Percentiles rank a stretch among this genome's conserved stretches.
These are phyloP conservation scores for Picea glauca DNA, from an alignment of 75 land plant genomes.

Conservation along the genomic window DNA sequence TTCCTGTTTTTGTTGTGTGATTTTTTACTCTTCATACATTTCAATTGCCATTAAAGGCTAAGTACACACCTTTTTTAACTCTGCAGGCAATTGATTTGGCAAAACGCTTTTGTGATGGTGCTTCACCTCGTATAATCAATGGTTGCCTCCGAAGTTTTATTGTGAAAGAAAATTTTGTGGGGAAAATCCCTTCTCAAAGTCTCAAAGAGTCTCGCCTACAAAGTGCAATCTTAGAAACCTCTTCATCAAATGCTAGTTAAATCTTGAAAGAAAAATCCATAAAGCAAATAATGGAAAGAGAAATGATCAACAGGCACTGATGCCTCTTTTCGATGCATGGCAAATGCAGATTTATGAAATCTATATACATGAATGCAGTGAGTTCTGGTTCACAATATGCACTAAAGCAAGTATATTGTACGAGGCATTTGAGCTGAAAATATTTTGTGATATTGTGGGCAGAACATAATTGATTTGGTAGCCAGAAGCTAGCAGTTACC, in stretches of 20 bases:
- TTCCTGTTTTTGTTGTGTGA: background rate
- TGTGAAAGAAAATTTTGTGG: conserved; percentile 18
- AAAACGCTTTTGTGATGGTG: conserved; percentile 80
- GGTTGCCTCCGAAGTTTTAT: conserved; percentile 74
- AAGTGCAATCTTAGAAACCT: background rate
- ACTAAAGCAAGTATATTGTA: background rate
- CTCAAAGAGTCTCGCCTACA: background rate
- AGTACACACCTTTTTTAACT: background rate
- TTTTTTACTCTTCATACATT: background rate
- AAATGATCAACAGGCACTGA: background rate
- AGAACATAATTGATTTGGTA: background rate
- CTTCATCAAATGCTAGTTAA: background rate
- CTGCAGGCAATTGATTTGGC: conserved; percentile 78
- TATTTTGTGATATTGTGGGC: background rate
- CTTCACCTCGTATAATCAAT: conserved; percentile 72
- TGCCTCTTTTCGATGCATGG: background rate
- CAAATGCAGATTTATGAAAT: background rate
- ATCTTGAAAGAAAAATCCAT: too few species aligned
- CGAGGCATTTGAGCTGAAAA: background rate
- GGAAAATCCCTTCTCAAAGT: background rate
- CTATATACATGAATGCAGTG: background rate
- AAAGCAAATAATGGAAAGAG: background rate
- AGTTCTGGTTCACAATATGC: background rate
- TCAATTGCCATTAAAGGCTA: background rate
- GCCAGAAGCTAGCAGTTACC: background rate